Conservation (phyloP, 306 rosid species). For the Rubus idaeus region DNA sequence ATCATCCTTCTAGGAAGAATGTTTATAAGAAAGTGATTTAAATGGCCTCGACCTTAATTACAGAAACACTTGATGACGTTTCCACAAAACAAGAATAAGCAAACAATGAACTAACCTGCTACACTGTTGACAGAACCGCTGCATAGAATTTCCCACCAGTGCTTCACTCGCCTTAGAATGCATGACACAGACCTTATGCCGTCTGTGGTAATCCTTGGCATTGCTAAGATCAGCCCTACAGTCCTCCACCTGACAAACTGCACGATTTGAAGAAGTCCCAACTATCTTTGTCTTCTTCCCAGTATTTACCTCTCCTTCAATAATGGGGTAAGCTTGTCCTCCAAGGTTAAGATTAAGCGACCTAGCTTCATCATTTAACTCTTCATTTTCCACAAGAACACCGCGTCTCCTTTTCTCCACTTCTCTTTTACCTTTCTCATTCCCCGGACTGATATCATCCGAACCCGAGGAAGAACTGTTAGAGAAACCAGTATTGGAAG, state of each 20-base stretch:
- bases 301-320: conserved; percentile 53
- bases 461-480: conserved; percentile 80
- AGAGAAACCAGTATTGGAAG: conserved; percentile 51
- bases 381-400: conserved; percentile 52
- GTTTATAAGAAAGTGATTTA: neutral
- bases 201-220: conserved; percentile 76
- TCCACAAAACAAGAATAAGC: conserved; percentile 18
- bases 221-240: conserved; percentile 72
- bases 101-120: conserved; percentile 56
- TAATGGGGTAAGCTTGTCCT: conserved; percentile 43
- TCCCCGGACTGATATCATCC: conserved; percentile 55
- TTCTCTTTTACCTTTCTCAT: conserved; percentile 56
- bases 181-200: conserved; percentile 73
- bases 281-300: conserved; percentile 66
- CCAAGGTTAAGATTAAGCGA: conserved; percentile 63
- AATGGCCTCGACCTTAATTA: conserved; percentile 1
- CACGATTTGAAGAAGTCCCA: conserved; percentile 55
- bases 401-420: conserved; percentile 72
- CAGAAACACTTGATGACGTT: conserved; percentile 14
- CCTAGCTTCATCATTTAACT: conserved; percentile 53
- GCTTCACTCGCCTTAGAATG: conserved; percentile 74
- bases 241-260: conserved; percentile 79
- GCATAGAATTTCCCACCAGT: conserved; percentile 72
- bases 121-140: conserved; percentile 92
- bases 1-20: neutral